Base-by-base conservation (phyloP, 2,329 filamentous ascomycete species). In the Fusarium bactridioides region DNA sequence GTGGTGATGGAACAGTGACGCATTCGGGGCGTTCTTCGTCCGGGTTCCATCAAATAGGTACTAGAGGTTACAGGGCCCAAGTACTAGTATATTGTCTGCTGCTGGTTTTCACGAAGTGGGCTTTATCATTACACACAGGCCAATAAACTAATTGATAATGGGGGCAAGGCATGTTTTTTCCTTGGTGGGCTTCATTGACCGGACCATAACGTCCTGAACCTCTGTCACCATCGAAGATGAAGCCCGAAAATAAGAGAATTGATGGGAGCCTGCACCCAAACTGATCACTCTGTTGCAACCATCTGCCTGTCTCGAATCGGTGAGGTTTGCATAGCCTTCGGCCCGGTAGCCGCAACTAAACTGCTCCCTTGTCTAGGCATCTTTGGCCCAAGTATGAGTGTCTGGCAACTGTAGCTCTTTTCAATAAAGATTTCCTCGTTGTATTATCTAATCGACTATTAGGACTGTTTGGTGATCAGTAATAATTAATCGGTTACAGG, bases 111-210 rank as follows among this genome's bases (percentile, higher is more conserved):
- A 48, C 66, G 19, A 64, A 75, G 65, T 73, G 70, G 72, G 72
- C 67, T 61, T 65, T 47, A 33, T 16, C 53, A 67, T 56, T 63
- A 58, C 50, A 40, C 48, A 56, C 56, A 56, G 31, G 43, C 53
- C 38, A 58, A 58, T 61, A 45, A 73, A 41, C 67, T 70, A 72
- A 77, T 73, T 45, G 55, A 66, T 37, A 40, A 27, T 23, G 37
- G 61, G 67, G 47, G 69, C 57, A 64, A 40, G 54, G 37, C 70
- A 76, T 77, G 70, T 67, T 75, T 61, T 59, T 53, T 31, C 25
- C 65, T 70, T 66, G 61, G 55, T 60, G 64, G 65, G 61, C 58
- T 68, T 51, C 65, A 67, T 77, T 74, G 69, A 45, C 72, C 75
- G 75, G 74, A 70, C 55, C 67, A 72, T 57, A 73, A 43, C n/a